phyloP scores from a whole-genome alignment of 2,329 filamentous ascomycete genomes.

The Hypoxylon sp. region DNA sequence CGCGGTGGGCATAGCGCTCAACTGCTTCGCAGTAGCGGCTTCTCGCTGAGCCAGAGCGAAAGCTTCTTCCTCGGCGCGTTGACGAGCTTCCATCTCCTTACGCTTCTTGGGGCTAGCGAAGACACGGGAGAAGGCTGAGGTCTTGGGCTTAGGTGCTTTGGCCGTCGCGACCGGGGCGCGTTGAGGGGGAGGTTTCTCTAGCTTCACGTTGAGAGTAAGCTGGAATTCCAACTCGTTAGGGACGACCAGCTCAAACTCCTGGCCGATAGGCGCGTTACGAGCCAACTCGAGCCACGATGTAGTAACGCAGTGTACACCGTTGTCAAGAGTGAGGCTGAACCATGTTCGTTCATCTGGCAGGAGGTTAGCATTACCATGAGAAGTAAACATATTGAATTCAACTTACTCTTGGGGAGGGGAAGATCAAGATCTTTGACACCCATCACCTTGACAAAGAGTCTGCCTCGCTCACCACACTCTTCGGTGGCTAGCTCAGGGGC shows the following conservation, averaged over 20 bases:
- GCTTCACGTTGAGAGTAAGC: conserved; percentile 93
- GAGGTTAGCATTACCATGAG: conserved; percentile 36
- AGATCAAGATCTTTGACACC: conserved; percentile 96
- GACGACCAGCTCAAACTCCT: conserved; percentile 98
- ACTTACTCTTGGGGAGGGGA: conserved; percentile 88
- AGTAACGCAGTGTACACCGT: conserved; percentile 96
- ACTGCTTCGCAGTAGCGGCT: conserved; percentile 72
- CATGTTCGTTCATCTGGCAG: conserved; percentile 83
- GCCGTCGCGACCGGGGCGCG: conserved; percentile 68
- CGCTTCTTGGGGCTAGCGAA: conserved; percentile 97
- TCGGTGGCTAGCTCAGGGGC: conserved; percentile 70
- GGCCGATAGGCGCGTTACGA: conserved; percentile 91
- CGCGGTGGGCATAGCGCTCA: conserved; percentile 74
- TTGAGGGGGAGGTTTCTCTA: conserved; percentile 81
- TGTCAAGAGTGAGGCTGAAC: conserved; percentile 98
- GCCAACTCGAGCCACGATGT: conserved; percentile 95
- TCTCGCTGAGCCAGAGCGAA: conserved; percentile 74
- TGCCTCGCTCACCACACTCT: conserved; percentile 87
- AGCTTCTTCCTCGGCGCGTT: conserved; percentile 85
- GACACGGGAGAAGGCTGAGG: conserved; percentile 90
- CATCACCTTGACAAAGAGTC: conserved; percentile 98
- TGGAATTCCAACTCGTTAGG: conserved; percentile 99
- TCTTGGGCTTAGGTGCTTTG: conserved; percentile 78
- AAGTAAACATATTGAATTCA: background rate
- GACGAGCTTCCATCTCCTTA: conserved; percentile 89